phyloP scores from a whole-genome alignment of 2,329 filamentous ascomycete genomes.

The Rugonectria rugulosa region DNA sequence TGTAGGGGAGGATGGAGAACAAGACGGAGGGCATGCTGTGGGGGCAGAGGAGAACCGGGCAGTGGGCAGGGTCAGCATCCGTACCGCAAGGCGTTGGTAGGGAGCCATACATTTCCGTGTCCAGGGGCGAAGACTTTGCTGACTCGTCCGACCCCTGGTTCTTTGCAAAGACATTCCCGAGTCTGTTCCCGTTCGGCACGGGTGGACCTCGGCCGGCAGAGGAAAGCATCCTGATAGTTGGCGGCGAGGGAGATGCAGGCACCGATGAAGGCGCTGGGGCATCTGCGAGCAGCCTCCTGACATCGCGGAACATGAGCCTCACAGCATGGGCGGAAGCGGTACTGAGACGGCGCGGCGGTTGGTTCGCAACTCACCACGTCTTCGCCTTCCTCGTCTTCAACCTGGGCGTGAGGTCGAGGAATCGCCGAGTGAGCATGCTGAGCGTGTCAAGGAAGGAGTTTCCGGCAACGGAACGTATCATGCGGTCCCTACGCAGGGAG shows the following conservation, averaged over 20 bases:
- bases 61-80: constrained; percentile 1
- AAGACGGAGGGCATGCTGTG: not conserved
- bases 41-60: not conserved
- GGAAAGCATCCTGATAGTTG: not conserved
- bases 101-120: constrained; percentile 16
- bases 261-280: not conserved
- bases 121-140: constrained; percentile 18
- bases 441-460: not conserved
- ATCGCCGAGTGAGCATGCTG: constrained; percentile 6
- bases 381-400: constrained; percentile 17
- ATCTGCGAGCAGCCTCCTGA: not conserved
- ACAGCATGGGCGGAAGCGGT: not conserved
- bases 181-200: constrained; percentile 14
- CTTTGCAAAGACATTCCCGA: constrained; percentile 27
- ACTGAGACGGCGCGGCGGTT: not conserved
- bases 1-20: not conserved
- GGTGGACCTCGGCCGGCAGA: constrained; percentile 14
- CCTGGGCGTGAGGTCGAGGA: not conserved
- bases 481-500: not conserved
- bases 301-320: constrained; percentile 9
- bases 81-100: too few species aligned
- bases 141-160: constrained; percentile 18
- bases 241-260: too few species aligned
- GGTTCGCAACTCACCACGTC: constrained; percentile 1
- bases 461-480: not conserved